Evolutionary conservation across 331 rosid genomes (phyloP), one percentile per base, ranked within the genome.

Genomic region (Telfairia occidentalis): DNA sequence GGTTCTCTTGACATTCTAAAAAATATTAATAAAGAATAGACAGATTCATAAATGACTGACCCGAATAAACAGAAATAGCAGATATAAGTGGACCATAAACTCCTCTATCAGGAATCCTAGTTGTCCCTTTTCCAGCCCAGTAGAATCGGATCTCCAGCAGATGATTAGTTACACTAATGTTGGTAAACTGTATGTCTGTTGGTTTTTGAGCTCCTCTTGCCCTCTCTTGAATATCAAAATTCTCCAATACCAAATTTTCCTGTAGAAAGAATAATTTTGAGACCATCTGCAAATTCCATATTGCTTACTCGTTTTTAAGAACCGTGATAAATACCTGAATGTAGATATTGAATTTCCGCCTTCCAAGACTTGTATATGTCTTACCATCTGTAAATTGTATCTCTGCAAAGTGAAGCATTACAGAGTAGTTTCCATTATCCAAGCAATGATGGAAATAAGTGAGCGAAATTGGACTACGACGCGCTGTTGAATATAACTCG

Each of bases 21-120:
- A 12, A 24, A 67, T 67, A 9, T 67, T 9, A 10, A 42, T 45
- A 3, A 48, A 71, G 60, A 71, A 48, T 1, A 18, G n/a, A 29
- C 1, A 55, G 5, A 63, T 48, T 23, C 16, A 53, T 40, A 76
- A 26, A 58, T 18, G 43, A 82, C 95, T 85, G 74, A 89, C 98
- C 86, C 71, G 98, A 89, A 79, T 86, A 83, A 75, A 91, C 82
- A 35, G 98, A 88, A 78, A 94, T 55, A 76, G 92, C 98, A 57
- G 98, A 88, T 78, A 94, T 65, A 42, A 94, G 91, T 59, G 98
- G 98, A 78, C 98, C 98, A 81, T 91, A 94, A 74, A 79, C 83
- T 85, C 95, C 95, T 58, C 83, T 52, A 3, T 0, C 46, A 61
- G 98, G 98, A 84, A 91, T 73, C 67, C 95, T 85, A 43, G 90